A percentile compares a stretch with the other conserved stretches of the same genome.
Evolutionary conservation across 78 protist species (phyloP).

Genomic region (Diacronema lutheri): DNA sequence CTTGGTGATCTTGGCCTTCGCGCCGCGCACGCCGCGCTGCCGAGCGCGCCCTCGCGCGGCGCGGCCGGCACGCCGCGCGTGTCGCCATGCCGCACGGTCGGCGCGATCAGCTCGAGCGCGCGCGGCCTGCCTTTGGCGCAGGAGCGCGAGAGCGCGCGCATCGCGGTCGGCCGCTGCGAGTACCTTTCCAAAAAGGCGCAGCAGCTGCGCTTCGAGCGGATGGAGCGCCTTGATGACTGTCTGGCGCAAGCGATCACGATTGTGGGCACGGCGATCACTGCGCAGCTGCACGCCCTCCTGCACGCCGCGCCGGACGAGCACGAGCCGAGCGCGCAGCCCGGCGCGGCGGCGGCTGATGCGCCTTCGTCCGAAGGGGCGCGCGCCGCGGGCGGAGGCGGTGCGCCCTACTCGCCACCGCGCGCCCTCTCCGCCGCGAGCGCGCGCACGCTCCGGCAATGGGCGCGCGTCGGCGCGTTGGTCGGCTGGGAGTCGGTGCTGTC

Average conservation of each 20-base stretch:
- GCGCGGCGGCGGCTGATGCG: not conserved
- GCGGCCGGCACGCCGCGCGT: too few relatives aligned
- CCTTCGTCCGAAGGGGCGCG: not conserved
- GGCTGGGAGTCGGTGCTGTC: slow-evolving; percentile 19
- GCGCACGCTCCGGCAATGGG: not conserved
- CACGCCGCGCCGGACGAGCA: not conserved
- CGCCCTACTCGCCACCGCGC: not conserved
- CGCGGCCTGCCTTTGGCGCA: too few relatives aligned
- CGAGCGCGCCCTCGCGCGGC: too few relatives aligned
- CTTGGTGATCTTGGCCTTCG: too few relatives aligned
- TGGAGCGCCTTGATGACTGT: not conserved
- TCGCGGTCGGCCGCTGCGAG: too few relatives aligned
- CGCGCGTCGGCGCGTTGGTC: not conserved
- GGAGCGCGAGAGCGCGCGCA: too few relatives aligned
- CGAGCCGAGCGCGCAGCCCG: not conserved
- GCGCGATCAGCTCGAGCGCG: too few relatives aligned
- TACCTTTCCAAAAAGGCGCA: not conserved
- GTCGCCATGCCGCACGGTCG: too few relatives aligned
- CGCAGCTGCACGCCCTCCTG: not conserved
- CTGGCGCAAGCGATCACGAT: not conserved
- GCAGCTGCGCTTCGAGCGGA: not conserved
- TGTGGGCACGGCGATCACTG: not conserved
- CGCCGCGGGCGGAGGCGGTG: not conserved
- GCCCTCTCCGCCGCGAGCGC: not conserved
- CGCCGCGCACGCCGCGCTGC: too few relatives aligned